These are phyloP conservation scores for Pythium sp. DNA, from an alignment of 352 stramenopile genomes.

Conservation along the genomic window DNA sequence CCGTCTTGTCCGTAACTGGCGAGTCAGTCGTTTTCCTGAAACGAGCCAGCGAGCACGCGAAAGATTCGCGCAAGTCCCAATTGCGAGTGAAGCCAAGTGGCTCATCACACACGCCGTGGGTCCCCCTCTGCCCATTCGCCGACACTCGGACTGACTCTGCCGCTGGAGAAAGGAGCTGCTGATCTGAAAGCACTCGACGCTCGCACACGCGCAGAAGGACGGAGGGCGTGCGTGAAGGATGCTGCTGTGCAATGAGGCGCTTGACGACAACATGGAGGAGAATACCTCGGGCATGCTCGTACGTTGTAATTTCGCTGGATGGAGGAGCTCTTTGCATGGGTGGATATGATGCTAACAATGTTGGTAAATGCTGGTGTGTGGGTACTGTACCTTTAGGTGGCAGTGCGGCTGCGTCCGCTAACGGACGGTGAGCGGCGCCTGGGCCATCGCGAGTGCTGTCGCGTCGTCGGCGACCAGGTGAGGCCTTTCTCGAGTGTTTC, in stretches of 20 bases:
- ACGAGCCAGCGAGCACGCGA: conserved; percentile 5
- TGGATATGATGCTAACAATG: background rate
- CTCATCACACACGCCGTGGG: background rate
- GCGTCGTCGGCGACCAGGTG: conserved; percentile 56
- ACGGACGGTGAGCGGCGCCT: conserved; percentile 37
- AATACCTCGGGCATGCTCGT: conserved; percentile 45
- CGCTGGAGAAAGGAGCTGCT: background rate
- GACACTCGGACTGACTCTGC: background rate
- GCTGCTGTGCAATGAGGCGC: conserved; percentile 14
- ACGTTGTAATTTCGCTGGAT: background rate
- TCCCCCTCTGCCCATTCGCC: background rate
- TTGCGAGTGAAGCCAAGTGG: conserved; percentile 7
- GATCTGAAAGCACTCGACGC: background rate
- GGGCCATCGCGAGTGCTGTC: conserved; percentile 52
- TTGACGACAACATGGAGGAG: conserved; percentile 36
- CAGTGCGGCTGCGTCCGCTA: conserved; percentile 48
- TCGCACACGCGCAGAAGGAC: background rate
- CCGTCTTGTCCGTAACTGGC: conserved; percentile 4
- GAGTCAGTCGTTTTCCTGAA: conserved; percentile 2
- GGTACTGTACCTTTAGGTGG: conserved; percentile 28
- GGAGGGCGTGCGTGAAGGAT: background rate
- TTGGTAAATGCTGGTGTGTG: background rate
- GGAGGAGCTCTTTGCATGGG: background rate
- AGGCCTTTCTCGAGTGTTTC: background rate
- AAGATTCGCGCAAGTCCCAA: conserved; percentile 6